These are phyloP conservation scores for Hyparrhenia diplandra DNA, from an alignment of 176 grass and related monocot genomes.

Conservation along the genomic window DNA sequence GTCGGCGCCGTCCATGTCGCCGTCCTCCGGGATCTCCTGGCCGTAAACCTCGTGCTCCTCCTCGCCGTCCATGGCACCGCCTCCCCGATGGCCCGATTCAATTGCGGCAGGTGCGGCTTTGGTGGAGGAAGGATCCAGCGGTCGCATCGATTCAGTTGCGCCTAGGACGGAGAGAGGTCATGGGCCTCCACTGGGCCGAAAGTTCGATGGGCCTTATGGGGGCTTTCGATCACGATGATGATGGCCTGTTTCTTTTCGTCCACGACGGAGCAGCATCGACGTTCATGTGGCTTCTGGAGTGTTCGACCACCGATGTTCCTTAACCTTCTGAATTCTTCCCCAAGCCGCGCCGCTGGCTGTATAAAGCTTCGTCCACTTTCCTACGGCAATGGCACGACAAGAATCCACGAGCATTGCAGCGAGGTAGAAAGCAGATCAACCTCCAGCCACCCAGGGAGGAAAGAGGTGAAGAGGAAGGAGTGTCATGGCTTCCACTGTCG, in stretches of 20 bases:
- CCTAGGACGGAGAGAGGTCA: too few species aligned
- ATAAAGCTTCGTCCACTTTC: neutral
- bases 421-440: neutral
- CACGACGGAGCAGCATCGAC: neutral
- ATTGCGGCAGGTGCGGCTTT: neutral
- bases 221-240: neutral
- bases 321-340: constrained; percentile 51
- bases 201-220: neutral
- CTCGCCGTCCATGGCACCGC: constrained; percentile 53
- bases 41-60: constrained; percentile 84
- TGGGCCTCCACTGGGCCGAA: neutral
- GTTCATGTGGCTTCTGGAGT: constrained; percentile 25
- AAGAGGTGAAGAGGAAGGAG: neutral
- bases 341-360: neutral
- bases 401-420: neutral
- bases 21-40: constrained; percentile 72
- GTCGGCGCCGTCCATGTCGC: constrained; percentile 60
- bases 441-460: neutral
- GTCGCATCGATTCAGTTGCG: too few species aligned
- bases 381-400: neutral
- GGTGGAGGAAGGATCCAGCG: neutral
- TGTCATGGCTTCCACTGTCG: constrained; percentile 45
- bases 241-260: too few species aligned
- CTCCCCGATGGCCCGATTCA: neutral
- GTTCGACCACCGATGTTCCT: constrained; percentile 26